Percentiles rank a stretch among this genome's conserved stretches.
Evolutionary conservation across 805 yeast genomes (phyloP).

Genomic region (Cyberlindnera sargentensis): DNA sequence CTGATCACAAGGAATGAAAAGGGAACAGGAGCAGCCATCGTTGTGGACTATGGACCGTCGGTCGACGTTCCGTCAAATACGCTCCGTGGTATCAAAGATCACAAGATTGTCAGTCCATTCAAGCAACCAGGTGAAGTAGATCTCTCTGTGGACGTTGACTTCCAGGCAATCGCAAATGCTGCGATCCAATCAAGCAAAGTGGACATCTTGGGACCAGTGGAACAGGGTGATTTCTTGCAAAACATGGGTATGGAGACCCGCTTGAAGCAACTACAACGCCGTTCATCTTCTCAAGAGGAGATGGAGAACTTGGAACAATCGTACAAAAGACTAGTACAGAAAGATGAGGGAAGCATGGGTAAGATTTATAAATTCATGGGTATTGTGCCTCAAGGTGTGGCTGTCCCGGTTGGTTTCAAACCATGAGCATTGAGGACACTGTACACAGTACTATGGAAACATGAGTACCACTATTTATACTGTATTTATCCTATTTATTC

Average conservation of each 20-base stretch:
- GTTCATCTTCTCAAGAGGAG: conserved; percentile 33
- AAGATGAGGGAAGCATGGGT: conserved; percentile 65
- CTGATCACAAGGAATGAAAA: conserved; percentile 29
- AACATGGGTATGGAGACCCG: conserved; percentile 69
- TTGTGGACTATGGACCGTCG: conserved; percentile 73
- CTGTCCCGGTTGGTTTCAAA: conserved; percentile 1
- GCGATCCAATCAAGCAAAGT: conserved; percentile 17
- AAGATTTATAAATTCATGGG: conserved; percentile 67
- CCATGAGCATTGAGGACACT: too few relatives aligned
- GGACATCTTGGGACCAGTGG: conserved; percentile 47
- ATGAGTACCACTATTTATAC: too few relatives aligned
- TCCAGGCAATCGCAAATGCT: conserved; percentile 42
- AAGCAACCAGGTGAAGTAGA: conserved; percentile 74
- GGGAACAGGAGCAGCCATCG: conserved; percentile 53
- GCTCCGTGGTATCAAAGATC: conserved; percentile 65
- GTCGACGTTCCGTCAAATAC: conserved; percentile 61
- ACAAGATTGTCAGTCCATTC: conserved; percentile 70
- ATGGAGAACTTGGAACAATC: conserved; percentile 48
- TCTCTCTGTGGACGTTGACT: conserved; percentile 79
- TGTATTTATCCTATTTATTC: too few relatives aligned
- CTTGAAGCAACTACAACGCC: conserved; percentile 48
- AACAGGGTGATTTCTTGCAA: conserved; percentile 77
- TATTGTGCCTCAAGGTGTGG: conserved; percentile 38
- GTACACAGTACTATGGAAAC: too few relatives aligned
- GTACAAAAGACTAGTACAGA: conserved; percentile 57